Base-by-base conservation (phyloP, 2,329 filamentous ascomycete genomes). In the Fusarium begoniae region DNA sequence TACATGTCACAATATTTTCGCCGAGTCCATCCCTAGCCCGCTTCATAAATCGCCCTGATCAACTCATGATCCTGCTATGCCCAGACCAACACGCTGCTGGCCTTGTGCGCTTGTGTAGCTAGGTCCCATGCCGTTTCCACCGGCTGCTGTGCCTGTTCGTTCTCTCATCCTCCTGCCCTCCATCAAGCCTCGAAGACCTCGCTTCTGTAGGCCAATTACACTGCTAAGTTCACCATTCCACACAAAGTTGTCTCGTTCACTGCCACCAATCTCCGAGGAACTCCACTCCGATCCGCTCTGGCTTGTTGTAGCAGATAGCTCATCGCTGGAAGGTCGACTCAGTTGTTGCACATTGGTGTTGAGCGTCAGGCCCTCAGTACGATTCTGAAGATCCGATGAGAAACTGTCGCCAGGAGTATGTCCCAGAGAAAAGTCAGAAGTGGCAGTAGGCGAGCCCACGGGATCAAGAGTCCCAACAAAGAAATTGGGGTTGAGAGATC, bases 171-270 rank as follows among this genome's bases (percentile, higher is more conserved):
- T 88, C 50, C 96, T 87, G 8, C 96, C 96, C 82, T 98, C 96
- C 96, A 99, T 98, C 75, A 99, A 82, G 0, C 96, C 96, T 67
- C 96, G 88, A 41, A 99, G 82, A 0, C 96, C 96, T 61, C 96
- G 89, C 85, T 99, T 99, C 85, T 99, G 96, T 73, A 99, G 81
- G 0, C 96, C 96, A 75, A 99, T 97, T 6, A 98, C 96, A 55
- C 94, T 94, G 84, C 93, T 95, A 40, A 96, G 82, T 84, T 97
- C 90, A 66, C 92, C 91, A 78, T 89, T 85, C 96, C 96, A 99
- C 2, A 96, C 79, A 68, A 82, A 83, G 73, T 82, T 83, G 69
- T 88, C 86, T 22, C 84, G 84, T 54, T 86, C 86, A 51, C 83
- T 85, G 9, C 85, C 86, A 43, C 87, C 88, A 32, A 86, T 78